Evolutionary conservation across 2,329 filamentous ascomycete species (phyloP), one percentile per base, ranked within the genome.

Genomic region (Tolypocladium inflatum): DNA sequence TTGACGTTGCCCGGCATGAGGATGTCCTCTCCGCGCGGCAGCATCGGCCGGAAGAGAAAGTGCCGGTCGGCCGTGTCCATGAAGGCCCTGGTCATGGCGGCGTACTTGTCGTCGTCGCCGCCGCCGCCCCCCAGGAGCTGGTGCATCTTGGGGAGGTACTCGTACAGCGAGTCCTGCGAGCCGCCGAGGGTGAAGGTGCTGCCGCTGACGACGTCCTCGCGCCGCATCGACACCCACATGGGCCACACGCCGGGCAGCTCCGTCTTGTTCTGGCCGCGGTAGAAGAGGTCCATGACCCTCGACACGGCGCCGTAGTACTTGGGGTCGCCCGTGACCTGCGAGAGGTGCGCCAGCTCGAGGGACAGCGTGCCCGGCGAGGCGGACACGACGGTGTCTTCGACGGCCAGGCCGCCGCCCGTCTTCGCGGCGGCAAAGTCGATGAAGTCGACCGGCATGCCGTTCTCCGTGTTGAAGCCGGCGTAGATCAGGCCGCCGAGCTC

Each of bases 61-160:
- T 86, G 71, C 53, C 81, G 70, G 52, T 80, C 80, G 2, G 79
- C 80, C 0, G 79, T 73, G n/a, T 82, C 76, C 51, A 85, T 78
- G 21, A 82, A 79, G 19, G 70, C 72, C 58, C 80, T 74, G 67
- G 88, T 69, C 76, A 89, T 82, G 43, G 68, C 73, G 52, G 76
- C 75, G 66, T 88, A 88, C 59, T 82, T 68, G 30, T 80, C 55
- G 21, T 79, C 71, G 8, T 74, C 72, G 3, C 85, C 85, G 33
- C 30, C 30, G 7, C 30, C 30, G 30, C 1, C 30, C 8, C 83
- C 80, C 0, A 88, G 77, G 2, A 89, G 74, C 54, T 67, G 63
- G 64, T 86, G 94, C 89, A 95, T 94, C 77, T 96, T 96, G 71
- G 96, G 87, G 26, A 96, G 81, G 67, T 96, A 96, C 73, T 96